Evolutionary conservation across 345 rosid species (phyloP).

Genomic region (Aegle marmelos): DNA sequence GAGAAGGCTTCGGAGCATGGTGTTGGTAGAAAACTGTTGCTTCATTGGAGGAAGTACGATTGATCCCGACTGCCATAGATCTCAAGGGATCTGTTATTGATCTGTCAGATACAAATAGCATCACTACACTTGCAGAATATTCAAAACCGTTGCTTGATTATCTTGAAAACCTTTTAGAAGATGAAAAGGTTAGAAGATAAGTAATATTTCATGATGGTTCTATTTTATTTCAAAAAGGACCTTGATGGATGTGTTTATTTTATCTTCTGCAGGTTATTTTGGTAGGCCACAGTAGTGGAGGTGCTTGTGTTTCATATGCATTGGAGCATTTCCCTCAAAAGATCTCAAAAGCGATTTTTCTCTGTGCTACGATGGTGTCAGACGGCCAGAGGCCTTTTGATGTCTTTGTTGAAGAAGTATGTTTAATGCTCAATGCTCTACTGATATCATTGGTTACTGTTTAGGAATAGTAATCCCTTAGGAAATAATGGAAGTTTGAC

Average conservation of each 20-base stretch:
- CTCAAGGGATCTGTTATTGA: constrained; percentile 87
- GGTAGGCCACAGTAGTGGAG: constrained; percentile 92
- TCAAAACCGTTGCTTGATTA: constrained; percentile 70
- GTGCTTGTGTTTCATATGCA: constrained; percentile 83
- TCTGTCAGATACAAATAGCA: constrained; percentile 58
- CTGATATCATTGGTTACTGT: background rate
- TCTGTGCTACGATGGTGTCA: constrained; percentile 92
- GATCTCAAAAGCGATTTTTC: constrained; percentile 74
- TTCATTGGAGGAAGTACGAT: constrained; percentile 78
- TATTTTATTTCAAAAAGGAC: background rate
- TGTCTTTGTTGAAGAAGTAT: constrained; percentile 91
- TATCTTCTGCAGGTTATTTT: constrained; percentile 60
- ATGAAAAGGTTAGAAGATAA: constrained; percentile 63
- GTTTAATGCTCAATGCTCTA: constrained; percentile 6
- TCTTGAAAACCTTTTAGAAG: constrained; percentile 67
- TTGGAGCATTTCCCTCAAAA: constrained; percentile 74
- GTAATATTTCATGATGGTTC: background rate
- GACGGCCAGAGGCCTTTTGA: constrained; percentile 90
- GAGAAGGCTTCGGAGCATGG: constrained; percentile 99
- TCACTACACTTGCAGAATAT: constrained; percentile 71
- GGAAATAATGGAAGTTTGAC: background rate
- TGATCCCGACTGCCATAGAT: constrained; percentile 68
- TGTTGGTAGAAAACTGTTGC: constrained; percentile 95
- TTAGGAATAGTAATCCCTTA: background rate
- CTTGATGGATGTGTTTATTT: background rate